These are phyloP conservation scores for Rhodosporidiobolus odoratus DNA, from an alignment of 768 basidiomycete species.

Conservation along the genomic window DNA sequence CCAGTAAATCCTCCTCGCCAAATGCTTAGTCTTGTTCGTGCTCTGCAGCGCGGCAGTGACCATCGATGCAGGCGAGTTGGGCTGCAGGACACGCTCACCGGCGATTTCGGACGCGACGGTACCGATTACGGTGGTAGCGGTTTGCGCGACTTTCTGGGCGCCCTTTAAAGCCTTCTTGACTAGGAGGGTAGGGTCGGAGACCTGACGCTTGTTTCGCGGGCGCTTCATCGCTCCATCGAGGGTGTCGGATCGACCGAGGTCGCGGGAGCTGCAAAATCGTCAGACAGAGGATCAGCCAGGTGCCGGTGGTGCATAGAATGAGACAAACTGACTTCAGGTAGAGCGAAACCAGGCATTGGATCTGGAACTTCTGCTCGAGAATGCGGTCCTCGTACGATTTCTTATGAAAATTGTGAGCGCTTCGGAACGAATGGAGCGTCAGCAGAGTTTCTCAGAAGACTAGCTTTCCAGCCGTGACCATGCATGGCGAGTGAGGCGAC, in stretches of 20 bases:
- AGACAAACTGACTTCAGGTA: constrained; percentile 55
- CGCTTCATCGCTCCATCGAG: constrained; percentile 52
- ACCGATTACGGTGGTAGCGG: constrained; percentile 68
- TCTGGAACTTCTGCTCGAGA: constrained; percentile 71
- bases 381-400: constrained; percentile 62
- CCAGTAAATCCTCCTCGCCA: constrained; percentile 79
- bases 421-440: not conserved
- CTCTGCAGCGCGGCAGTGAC: constrained; percentile 73
- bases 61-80: constrained; percentile 53
- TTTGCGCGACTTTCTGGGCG: constrained; percentile 65
- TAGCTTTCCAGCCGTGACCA: too few relatives aligned
- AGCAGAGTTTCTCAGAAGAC: not conserved
- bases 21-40: constrained; percentile 69
- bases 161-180: constrained; percentile 68
- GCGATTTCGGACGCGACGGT: constrained; percentile 62
- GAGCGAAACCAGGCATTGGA: constrained; percentile 63
- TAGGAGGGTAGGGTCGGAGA: constrained; percentile 57
- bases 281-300: not conserved
- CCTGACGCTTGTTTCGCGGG: constrained; percentile 44
- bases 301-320: not conserved
- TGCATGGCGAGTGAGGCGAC: not conserved
- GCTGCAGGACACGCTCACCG: constrained; percentile 66
- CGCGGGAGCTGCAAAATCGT: constrained; percentile 54
- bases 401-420: constrained; percentile 50
- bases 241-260: constrained; percentile 65